Conservation (phyloP, 1,139 yeast species). For the Geotrichum fermentans region DNA sequence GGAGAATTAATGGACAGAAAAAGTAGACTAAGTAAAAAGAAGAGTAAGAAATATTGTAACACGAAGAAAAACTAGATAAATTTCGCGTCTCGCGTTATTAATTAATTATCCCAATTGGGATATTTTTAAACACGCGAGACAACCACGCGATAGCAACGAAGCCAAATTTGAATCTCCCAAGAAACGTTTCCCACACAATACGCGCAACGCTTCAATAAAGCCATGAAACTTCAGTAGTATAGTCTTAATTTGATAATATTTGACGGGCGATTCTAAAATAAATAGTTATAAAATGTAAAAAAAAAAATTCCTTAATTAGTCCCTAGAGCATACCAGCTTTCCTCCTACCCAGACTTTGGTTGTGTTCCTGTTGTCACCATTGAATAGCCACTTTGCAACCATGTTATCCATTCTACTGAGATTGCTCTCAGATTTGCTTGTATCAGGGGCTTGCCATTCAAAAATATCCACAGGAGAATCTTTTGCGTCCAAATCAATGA, state of each 20-base stretch:
- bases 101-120: background rate
- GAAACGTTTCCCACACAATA: too few species aligned
- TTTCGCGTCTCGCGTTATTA: constrained; percentile 6
- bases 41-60: constrained; percentile 1
- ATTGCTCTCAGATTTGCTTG: constrained; percentile 17
- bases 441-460: constrained; percentile 51
- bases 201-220: too few species aligned
- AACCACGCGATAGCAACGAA: background rate
- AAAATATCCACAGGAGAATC: constrained; percentile 69
- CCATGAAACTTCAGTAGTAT: too few species aligned
- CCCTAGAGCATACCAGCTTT: constrained; percentile 48
- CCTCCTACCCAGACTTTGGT: constrained; percentile 81
- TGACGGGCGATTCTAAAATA: too few species aligned
- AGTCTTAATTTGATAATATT: too few species aligned
- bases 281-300: background rate
- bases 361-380: constrained; percentile 91
- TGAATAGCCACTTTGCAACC: constrained; percentile 86
- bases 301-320: background rate
- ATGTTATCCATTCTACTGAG: constrained; percentile 46
- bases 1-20: constrained; percentile 9
- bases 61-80: background rate
- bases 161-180: too few species aligned
- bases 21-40: constrained; percentile 9
- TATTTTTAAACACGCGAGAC: background rate
- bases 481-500: constrained; percentile 53